Evolutionary conservation across 2,329 filamentous ascomycete species (phyloP), one percentile per base, ranked within the genome.

Genomic region (Chrysoporthe deuterocubensis): DNA sequence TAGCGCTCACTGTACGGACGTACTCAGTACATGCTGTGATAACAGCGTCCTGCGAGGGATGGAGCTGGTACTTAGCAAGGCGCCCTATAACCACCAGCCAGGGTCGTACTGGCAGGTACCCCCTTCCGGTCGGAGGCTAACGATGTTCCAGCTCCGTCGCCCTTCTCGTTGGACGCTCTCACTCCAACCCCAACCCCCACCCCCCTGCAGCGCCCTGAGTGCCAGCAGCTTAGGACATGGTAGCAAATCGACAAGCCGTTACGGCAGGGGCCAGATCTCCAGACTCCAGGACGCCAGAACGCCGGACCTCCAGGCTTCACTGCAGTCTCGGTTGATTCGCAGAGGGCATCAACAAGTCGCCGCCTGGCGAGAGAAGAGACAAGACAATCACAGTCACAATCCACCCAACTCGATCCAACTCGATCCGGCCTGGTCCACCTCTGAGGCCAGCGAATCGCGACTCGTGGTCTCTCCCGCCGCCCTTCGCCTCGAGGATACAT

Each of bases 261-360:
- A 44, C 56, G 67, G 61, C 67, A 69, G 67, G 68, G 63, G 68
- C 68, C 68, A 69, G 68, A 69, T 69, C 68, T 65, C 66, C 54
- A 57, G 40, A 65, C 63, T 65, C 18, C n/a, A 59, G 59, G 18
- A 46, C 26, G 21, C 42, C 43, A 16, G 50, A 50, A 54, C 46
- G 13, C 62, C 50, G 26, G 48, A 26, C 46, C 46, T 56, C 26
- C 43, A 61, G 59, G 13, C 59, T 48, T 42, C 59, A 61, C 43
- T 18, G 59, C 59, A 61, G 62, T 44, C 46, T 56, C 21, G 21
- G 37, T 32, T 8, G n/a, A 54, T 46, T 46, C 14, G 46, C 46
- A 54, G 42, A 64, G 50, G 52, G 37, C 52, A 46, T 4, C 37
- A 21, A 48, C 37, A 59, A 59, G 21, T 37, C 16, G 16, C 42